Base-by-base conservation (phyloP, 768 basidiomycete genomes). In the Mycena venus region DNA sequence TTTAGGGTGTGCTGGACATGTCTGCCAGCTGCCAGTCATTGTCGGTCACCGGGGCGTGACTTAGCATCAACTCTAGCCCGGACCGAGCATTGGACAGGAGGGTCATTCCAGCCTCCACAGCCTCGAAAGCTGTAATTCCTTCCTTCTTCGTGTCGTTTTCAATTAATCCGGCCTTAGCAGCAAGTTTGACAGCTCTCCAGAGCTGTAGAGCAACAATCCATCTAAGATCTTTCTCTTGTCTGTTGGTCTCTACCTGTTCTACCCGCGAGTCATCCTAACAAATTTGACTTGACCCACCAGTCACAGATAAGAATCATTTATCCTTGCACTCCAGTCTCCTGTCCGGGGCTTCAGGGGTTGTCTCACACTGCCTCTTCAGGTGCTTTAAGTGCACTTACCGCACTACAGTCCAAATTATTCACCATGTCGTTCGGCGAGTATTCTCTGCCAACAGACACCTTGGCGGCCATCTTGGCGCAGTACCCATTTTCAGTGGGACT, bases 401-500 rank as follows among this genome's bases (percentile, higher is more conserved):
- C 29, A 17, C 14, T 19, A 31, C 29, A 31, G n/a, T 38, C 34
- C 23, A 5, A 23, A 38, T 60, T n/a, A 38, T 60, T 17, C 12
- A 38, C 61, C 49, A 74, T 74, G 74, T 65, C 71, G 8, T 76
- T 76, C 55, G 75, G 75, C 9, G 75, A 76, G 49, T 76, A 76
- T 62, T 63, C 71, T 40, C 67, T 76, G 31, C 71, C 79, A 21
- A 75, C 78, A 25, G 77, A 79, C 63, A 77, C 77, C 11, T 69
- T 81, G 9, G 80, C 81, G 5, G 79, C 80, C 0, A 88, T 90
- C 2, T 74, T 90, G 0, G 82, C 0, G 82, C 79, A 3, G n/a
- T 90, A 90, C 73, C 88, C 88, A 0, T 87, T 85, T 66, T 86
- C 86, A 8, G 80, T 85, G 25, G 86, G 87, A 0, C 69, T 89